phyloP scores from a whole-genome alignment of 2,329 filamentous ascomycete species.

The Ophioceras dolichostomum region DNA sequence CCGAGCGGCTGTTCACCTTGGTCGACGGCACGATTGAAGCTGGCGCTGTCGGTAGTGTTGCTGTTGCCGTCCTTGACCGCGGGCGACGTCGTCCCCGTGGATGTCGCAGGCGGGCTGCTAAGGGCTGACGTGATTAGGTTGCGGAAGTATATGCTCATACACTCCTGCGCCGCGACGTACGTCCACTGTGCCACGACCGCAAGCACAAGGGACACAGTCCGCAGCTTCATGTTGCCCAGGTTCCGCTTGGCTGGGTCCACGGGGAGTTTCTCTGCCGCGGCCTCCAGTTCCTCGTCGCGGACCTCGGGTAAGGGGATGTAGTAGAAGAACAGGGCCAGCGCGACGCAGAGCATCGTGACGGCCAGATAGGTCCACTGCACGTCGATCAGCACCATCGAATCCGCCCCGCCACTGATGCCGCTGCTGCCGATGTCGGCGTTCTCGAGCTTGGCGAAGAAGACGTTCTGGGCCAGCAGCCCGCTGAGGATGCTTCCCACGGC shows the following conservation, averaged over 20 bases:
- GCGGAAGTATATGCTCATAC: conserved; percentile 48
- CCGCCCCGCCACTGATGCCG: conserved; percentile 11
- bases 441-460: conserved; percentile 56
- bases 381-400: conserved; percentile 47
- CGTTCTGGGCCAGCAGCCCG: conserved; percentile 58
- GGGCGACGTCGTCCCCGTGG: conserved; percentile 12
- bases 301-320: conserved; percentile 56
- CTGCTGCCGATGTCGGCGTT: conserved; percentile 9
- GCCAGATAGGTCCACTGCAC: conserved; percentile 83
- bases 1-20: conserved; percentile 20
- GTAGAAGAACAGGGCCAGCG: conserved; percentile 56
- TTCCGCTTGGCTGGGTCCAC: conserved; percentile 36
- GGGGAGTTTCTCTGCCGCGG: conserved; percentile 32
- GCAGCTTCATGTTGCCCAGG: conserved; percentile 37
- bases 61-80: conserved; percentile 30
- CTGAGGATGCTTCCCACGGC: conserved; percentile 63
- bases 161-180: conserved; percentile 65
- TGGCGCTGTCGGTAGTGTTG: no score
- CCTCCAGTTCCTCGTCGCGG: conserved; percentile 40
- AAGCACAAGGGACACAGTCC: conserved; percentile 49
- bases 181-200: conserved; percentile 67
- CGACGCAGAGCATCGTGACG: conserved; percentile 61
- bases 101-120: conserved; percentile 13
- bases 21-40: no score
- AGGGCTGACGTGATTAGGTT: conserved; percentile 31